Percentiles rank a stretch among this genome's conserved stretches.
phyloP scores from a whole-genome alignment of 352 stramenopile genomes.

The Phytophthora idaei region DNA sequence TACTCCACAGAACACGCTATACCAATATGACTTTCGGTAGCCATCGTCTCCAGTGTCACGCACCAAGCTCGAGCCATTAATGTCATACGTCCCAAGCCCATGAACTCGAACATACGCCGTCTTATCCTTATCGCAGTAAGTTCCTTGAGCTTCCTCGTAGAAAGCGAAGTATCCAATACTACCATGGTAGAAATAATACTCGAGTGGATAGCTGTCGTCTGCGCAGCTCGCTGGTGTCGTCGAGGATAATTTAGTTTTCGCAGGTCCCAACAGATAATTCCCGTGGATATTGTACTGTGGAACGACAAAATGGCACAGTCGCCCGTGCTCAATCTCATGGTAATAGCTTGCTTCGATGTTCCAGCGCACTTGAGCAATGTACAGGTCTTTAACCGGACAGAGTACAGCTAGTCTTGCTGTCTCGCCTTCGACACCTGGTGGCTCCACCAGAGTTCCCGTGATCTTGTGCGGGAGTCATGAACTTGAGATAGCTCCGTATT shows the following conservation, averaged over 20 bases:
- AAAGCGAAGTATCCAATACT: conserved; percentile 16
- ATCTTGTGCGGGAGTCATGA: conserved; percentile 25
- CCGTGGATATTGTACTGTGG: conserved; percentile 24
- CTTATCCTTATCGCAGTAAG: conserved; percentile 8
- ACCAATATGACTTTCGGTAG: conserved; percentile 20
- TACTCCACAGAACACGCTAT: conserved; percentile 6
- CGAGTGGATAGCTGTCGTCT: conserved; percentile 6
- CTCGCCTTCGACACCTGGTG: not conserved
- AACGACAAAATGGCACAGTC: conserved; percentile 17
- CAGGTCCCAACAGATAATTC: conserved; percentile 5
- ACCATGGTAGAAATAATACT: conserved; percentile 22
- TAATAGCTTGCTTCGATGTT: conserved; percentile 8
- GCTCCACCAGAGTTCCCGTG: conserved; percentile 2
- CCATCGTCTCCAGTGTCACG: not conserved
- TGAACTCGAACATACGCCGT: conserved; percentile 10
- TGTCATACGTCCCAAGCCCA: conserved; percentile 18
- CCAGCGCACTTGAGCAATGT: conserved; percentile 21
- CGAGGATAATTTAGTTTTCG: not conserved
- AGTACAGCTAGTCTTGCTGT: not conserved
- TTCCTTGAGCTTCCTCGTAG: conserved; percentile 16
- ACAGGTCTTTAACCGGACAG: conserved; percentile 10
- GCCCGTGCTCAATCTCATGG: not conserved
- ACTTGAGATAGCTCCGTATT: conserved; percentile 20
- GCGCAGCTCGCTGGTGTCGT: conserved; percentile 1
- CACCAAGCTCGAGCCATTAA: conserved; percentile 7